Base-by-base conservation (phyloP, 1,284 basidiomycete genomes). In the Trametes pubescens region DNA sequence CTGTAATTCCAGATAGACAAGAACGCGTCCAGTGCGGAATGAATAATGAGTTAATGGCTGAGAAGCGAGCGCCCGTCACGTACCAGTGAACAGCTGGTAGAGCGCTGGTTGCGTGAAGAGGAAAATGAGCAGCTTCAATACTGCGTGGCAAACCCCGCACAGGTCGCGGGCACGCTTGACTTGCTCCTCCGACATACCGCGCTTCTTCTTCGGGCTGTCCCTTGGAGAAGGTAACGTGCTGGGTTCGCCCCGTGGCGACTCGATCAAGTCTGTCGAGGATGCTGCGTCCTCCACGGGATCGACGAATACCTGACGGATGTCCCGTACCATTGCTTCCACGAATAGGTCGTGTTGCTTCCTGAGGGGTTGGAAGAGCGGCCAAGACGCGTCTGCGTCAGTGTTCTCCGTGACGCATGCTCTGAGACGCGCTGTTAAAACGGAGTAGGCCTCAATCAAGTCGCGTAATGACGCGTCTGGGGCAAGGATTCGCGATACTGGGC, bases 121-220 rank as follows among this genome's bases (percentile, higher is more conserved):
- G 18, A 86, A 75, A 9, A 81, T 80, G 22, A 93, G 82, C 24
- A 92, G 75, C 66, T 85, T 87, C 63, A 93, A 81, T 18, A 86
- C 90, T 7, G 86, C 83, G 70, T 91, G 90, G 37, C 82, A 84
- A 7, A 85, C 85, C 2, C 88, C 88, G 73, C 86, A 91, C 18
- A 93, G 77, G 74, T 94, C 92, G 35, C 92, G 81, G 2, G 90
- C 91, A 70, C 87, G 85, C 71, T 90, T 92, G 58, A 88, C 88
- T 72, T 91, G 89, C 64, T 90, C 88, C 51, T 85, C 92, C 0
- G 83, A 85, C 85, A 93, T 86, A 1, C 92, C 90, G 65, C 82
- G 84, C 77, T 74, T 78, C 65, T 87, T 90, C 77, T 82, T 88
- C 1, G 85, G 83, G 56, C 80, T 85, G 51, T 78, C 74, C 65